Evolutionary conservation across 2,329 filamentous ascomycete species (phyloP).

Genomic region (Lecanosticta acicola): DNA sequence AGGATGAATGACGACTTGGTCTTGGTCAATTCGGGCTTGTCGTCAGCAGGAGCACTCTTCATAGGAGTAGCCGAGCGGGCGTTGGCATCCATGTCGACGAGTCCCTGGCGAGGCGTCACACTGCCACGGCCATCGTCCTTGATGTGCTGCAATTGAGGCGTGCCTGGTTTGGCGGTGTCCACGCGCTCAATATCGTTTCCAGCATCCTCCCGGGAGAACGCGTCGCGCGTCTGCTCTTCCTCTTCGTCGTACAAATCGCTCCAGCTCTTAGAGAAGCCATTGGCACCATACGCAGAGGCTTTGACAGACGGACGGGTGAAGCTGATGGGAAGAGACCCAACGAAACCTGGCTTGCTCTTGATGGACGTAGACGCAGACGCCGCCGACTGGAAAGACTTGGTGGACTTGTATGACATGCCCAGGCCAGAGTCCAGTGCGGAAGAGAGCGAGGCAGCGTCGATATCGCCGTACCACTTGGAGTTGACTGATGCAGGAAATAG

Average conservation of each 20-base stretch:
- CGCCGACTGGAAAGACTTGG: slow-evolving; percentile 25
- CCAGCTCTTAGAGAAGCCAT: slow-evolving; percentile 91
- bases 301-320: slow-evolving; percentile 55
- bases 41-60: slow-evolving; percentile 30
- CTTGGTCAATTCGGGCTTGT: slow-evolving; percentile 58
- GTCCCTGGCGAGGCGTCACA: slow-evolving; percentile 46
- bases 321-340: slow-evolving; percentile 65
- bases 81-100: slow-evolving; percentile 51
- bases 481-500: slow-evolving; percentile 74
- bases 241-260: slow-evolving; percentile 98
- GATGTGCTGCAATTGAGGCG: slow-evolving; percentile 40
- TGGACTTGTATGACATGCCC: slow-evolving; percentile 72
- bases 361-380: slow-evolving; percentile 62
- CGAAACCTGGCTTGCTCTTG: slow-evolving; percentile 55
- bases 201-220: slow-evolving; percentile 50
- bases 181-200: slow-evolving; percentile 34
- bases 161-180: slow-evolving; percentile 51
- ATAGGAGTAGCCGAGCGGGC: slow-evolving; percentile 35
- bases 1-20: slow-evolving; percentile 45
- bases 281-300: slow-evolving; percentile 44
- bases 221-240: slow-evolving; percentile 65
- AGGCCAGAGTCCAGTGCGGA: slow-evolving; percentile 81
- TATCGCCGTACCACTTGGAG: slow-evolving; percentile 67
- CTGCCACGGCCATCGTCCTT: slow-evolving; percentile 46
- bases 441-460: slow-evolving; percentile 72